Evolutionary conservation across 202 grass and related monocot species (phyloP).

Genomic region (Elaeis oleifera): DNA sequence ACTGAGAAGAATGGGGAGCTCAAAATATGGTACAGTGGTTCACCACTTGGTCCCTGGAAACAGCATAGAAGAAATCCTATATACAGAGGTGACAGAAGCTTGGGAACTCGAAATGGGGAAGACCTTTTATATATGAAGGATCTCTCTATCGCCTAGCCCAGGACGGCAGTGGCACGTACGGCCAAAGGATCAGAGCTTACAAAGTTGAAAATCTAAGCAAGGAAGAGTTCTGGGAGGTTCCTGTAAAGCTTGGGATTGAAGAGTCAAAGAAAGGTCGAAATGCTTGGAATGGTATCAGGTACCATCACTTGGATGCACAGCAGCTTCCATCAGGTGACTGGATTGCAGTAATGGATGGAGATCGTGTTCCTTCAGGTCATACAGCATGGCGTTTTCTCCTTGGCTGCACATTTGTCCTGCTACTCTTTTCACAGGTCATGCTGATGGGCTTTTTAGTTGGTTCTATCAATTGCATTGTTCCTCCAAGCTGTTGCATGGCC

Average conservation of each 20-base stretch:
- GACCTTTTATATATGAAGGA: slow-evolving; percentile 73
- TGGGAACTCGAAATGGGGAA: slow-evolving; percentile 92
- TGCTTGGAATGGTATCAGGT: slow-evolving; percentile 95
- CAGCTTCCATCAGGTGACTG: slow-evolving; percentile 74
- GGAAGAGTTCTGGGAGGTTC: slow-evolving; percentile 80
- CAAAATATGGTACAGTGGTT: slow-evolving; percentile 88
- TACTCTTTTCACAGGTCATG: slow-evolving; percentile 39
- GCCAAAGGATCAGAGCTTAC: slow-evolving; percentile 58
- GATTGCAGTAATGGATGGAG: slow-evolving; percentile 96
- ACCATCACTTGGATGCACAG: slow-evolving; percentile 77
- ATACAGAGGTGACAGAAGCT: slow-evolving; percentile 78
- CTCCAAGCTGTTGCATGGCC: slow-evolving; percentile 35
- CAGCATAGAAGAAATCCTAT: slow-evolving; percentile 89
- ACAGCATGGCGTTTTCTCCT: slow-evolving; percentile 44
- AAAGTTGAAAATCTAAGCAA: slow-evolving; percentile 83
- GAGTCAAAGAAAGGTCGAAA: slow-evolving; percentile 81
- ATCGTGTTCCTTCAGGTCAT: slow-evolving; percentile 88
- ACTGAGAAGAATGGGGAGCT: slow-evolving; percentile 95
- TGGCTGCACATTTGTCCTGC: slow-evolving; percentile 44
- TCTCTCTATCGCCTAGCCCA: slow-evolving; percentile 79
- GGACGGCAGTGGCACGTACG: slow-evolving; percentile 80
- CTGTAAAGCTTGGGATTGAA: slow-evolving; percentile 56
- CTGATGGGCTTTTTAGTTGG: slow-evolving; percentile 62
- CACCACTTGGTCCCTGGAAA: slow-evolving; percentile 81
- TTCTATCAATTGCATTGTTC: slow-evolving; percentile 42